Base-by-base conservation (phyloP, 1,139 yeast genomes). In the Lodderomyces elongisporus region DNA sequence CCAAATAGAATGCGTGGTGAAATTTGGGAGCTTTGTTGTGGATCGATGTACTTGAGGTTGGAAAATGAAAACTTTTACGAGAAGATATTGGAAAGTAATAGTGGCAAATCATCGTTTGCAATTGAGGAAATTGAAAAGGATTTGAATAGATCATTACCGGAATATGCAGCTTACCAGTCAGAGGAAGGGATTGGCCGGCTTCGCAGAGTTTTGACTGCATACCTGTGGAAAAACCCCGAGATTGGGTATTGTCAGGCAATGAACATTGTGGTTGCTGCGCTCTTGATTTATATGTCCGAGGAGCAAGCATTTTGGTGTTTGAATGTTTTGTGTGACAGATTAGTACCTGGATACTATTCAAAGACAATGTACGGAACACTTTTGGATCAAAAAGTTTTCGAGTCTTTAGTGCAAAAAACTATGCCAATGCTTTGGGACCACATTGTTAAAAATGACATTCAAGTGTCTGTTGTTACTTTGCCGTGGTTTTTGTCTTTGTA, bases 201-300 rank as follows among this genome's bases (percentile, higher is more conserved):
- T 34, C 70, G 98, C 42, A 70, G 94, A 38, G 98, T 93, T 1
- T 68, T 93, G 41, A 83, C 93, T 0, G 96, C 96, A 0, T 93
- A 88, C 51, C 85, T 96, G 0, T 91, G 97, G 97, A 85, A 85
- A 48, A 88, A 89, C 52, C 96, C 96, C 0, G 96, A 91, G 34
- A 87, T 93, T 15, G 99, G 99, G 0, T 93, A 93, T 57, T 93
- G 99, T 55, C 98, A 93, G 55, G 98, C 98, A 1, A 93, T 93
- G 99, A 93, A 93, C 54, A 93, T 93, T 38, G 96, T 93, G 5
- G 85, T 82, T 1, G 99, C 99, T 1, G 96, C 96, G 0, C 61
- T 93, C 35, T 66, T 93, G 40, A 91, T 93, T 35, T 89, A 83
- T 56, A 89, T 88, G 83, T 83, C 94, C 6, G 98, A 93, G 56